Evolutionary conservation across 2,329 filamentous ascomycete species (phyloP).

Genomic region (Exophiala dermatitidis): DNA sequence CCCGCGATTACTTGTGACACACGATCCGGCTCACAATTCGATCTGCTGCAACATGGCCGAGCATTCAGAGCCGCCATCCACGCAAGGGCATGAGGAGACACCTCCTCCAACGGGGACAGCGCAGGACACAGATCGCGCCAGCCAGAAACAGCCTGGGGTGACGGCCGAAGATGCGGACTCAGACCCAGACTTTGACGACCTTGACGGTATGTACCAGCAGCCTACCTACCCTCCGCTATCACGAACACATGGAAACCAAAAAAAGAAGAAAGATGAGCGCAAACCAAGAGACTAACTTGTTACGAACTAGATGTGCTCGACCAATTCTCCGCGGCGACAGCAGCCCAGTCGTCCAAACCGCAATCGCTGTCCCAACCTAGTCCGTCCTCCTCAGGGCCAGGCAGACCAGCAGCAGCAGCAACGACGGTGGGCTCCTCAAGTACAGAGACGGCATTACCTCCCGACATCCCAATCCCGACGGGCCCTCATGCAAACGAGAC

Average conservation of each 20-base stretch:
- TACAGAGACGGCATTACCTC: conserved; percentile 12
- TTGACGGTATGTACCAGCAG: conserved; percentile 60
- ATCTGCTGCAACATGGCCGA: conserved; percentile 13
- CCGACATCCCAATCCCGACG: conserved; percentile 26
- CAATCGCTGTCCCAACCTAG: conserved; percentile 31
- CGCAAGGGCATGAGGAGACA: neutral
- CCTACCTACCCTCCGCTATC: neutral
- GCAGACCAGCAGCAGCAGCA: conserved; percentile 19
- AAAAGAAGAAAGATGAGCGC: neutral
- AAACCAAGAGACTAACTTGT: neutral
- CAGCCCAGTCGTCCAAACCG: conserved; percentile 26
- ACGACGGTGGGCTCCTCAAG: conserved; percentile 25
- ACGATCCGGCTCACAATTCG: neutral
- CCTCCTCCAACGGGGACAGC: neutral
- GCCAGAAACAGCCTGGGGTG: conserved; percentile 6
- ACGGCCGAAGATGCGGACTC: conserved; percentile 52
- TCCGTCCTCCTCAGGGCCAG: conserved; percentile 34
- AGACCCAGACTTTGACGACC: conserved; percentile 89
- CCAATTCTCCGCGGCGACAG: conserved; percentile 61
- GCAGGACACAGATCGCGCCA: neutral
- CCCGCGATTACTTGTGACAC: neutral
- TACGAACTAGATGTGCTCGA: conserved; percentile 69
- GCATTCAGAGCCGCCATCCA: conserved; percentile 5
- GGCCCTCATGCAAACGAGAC: conserved; percentile 28
- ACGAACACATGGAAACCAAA: neutral